Percentiles rank a stretch among this genome's conserved stretches.
These are phyloP conservation scores for Talaromyces nanjingensis DNA, from an alignment of 495 filamentous ascomycete genomes.

Conservation along the genomic window DNA sequence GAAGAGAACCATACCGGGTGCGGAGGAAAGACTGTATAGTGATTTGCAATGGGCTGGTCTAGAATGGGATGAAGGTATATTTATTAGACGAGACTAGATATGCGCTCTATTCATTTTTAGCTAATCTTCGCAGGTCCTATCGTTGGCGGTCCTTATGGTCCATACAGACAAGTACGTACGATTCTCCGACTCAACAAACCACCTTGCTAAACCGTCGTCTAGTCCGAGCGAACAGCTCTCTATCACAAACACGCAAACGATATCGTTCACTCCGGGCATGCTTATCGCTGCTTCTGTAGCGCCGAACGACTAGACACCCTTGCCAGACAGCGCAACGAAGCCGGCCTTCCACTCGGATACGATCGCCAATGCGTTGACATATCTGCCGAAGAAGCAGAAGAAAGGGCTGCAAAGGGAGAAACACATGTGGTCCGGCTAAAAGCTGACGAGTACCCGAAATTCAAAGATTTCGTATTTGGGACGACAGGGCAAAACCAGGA, in stretches of 20 bases:
- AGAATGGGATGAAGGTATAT: constrained; percentile 84
- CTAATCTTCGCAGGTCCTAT: constrained; percentile 54
- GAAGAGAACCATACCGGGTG: constrained; percentile 72
- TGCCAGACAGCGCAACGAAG: constrained; percentile 49
- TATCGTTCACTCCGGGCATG: constrained; percentile 63
- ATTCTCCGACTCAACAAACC: neutral
- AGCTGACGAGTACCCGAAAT: constrained; percentile 50
- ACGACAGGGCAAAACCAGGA: constrained; percentile 44
- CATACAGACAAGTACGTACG: constrained; percentile 69
- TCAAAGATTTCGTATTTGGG: constrained; percentile 73
- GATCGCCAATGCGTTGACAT: constrained; percentile 69
- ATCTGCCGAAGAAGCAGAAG: constrained; percentile 57
- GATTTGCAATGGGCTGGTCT: constrained; percentile 87
- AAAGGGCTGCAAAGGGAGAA: constrained; percentile 59
- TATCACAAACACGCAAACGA: constrained; percentile 65
- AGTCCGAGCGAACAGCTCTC: constrained; percentile 75
- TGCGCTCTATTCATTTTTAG: neutral
- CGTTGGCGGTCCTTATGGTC: constrained; percentile 69
- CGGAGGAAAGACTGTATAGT: constrained; percentile 66
- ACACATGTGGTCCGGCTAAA: constrained; percentile 72
- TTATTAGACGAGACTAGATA: constrained; percentile 1
- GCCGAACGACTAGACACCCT: constrained; percentile 59
- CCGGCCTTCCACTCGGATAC: constrained; percentile 61
- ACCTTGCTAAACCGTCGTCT: neutral
- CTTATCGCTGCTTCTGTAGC: constrained; percentile 91